Conservation (phyloP, 768 basidiomycete species). For the Cystobasidium onofrii region DNA sequence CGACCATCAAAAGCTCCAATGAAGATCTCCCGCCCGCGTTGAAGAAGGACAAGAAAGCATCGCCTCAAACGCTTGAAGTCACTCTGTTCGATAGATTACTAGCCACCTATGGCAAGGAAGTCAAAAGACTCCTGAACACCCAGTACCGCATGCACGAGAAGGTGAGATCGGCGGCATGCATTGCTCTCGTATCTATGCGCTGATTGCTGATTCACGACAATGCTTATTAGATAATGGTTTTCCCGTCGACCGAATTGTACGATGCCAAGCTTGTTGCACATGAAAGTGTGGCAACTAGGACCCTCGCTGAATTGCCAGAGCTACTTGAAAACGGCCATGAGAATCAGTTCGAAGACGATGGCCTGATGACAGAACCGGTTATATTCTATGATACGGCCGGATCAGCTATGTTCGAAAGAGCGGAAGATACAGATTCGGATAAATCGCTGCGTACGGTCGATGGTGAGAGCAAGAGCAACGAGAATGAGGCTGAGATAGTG, state of each 20-base stretch:
- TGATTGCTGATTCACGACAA: too few species aligned
- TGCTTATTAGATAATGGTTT: conserved; percentile 41
- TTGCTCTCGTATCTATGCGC: too few species aligned
- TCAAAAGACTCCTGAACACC: conserved; percentile 78
- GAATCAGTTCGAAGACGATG: conserved; percentile 59
- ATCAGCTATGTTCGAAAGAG: conserved; percentile 57
- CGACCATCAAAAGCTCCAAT: conserved; percentile 68
- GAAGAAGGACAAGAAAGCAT: conserved; percentile 30
- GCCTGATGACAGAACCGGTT: conserved; percentile 65
- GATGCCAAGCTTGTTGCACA: conserved; percentile 31
- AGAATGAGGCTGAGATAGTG: conserved; percentile 85
- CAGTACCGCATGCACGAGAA: conserved; percentile 58
- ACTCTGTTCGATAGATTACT: conserved; percentile 91
- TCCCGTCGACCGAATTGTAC: conserved; percentile 38
- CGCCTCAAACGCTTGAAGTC: conserved; percentile 54
- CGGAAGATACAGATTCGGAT: conserved; percentile 50
- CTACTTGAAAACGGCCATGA: conserved; percentile 44
- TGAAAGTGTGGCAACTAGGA: conserved; percentile 36
- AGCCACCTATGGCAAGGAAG: conserved; percentile 67
- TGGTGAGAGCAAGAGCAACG: conserved; percentile 73
- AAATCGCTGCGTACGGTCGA: conserved; percentile 12
- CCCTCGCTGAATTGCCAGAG: conserved; percentile 48
- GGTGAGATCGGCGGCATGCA: not conserved
- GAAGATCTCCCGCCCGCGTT: conserved; percentile 41
- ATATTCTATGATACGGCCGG: conserved; percentile 74